Conservation (phyloP, 2,329 filamentous ascomycete genomes). For the Talaromyces sp. region DNA sequence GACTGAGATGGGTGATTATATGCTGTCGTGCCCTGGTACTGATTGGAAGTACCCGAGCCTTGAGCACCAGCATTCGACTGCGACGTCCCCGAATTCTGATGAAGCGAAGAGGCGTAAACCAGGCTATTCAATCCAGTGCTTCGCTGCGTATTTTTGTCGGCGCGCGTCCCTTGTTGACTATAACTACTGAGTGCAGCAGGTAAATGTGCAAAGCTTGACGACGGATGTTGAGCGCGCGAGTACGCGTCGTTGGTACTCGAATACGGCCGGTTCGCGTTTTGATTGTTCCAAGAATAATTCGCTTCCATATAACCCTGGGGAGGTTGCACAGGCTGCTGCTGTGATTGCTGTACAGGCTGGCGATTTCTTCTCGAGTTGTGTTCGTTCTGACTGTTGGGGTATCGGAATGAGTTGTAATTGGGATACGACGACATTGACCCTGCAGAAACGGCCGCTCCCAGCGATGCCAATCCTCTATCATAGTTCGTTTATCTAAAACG, state of each 20-base stretch:
- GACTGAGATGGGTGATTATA: slow-evolving; percentile 4
- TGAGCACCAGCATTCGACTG: slow-evolving; percentile 10
- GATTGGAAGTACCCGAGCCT: background rate
- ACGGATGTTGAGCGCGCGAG: slow-evolving; percentile 8
- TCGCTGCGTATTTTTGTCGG: slow-evolving; percentile 2
- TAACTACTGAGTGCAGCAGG: slow-evolving; percentile 7
- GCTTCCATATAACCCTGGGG: slow-evolving; percentile 16
- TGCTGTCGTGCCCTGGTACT: background rate
- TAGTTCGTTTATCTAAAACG: too few species aligned
- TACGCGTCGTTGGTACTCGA: slow-evolving; percentile 11
- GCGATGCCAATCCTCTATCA: background rate
- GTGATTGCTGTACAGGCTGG: slow-evolving; percentile 14
- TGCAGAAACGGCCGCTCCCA: background rate
- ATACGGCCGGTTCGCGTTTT: background rate
- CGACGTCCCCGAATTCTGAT: background rate
- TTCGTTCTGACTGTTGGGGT: slow-evolving; percentile 12
- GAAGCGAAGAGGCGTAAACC: slow-evolving; percentile 14
- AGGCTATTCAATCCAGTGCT: slow-evolving; percentile 15
- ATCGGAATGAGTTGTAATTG: slow-evolving; percentile 15
- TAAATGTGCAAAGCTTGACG: slow-evolving; percentile 8
- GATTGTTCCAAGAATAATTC: slow-evolving; percentile 14
- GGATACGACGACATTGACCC: slow-evolving; percentile 16
- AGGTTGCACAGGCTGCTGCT: slow-evolving; percentile 9
- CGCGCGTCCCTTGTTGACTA: slow-evolving; percentile 2
- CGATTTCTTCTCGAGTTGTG: slow-evolving; percentile 11